phyloP scores from a whole-genome alignment of 1,284 basidiomycete genomes.

The Athelia psychrophila region DNA sequence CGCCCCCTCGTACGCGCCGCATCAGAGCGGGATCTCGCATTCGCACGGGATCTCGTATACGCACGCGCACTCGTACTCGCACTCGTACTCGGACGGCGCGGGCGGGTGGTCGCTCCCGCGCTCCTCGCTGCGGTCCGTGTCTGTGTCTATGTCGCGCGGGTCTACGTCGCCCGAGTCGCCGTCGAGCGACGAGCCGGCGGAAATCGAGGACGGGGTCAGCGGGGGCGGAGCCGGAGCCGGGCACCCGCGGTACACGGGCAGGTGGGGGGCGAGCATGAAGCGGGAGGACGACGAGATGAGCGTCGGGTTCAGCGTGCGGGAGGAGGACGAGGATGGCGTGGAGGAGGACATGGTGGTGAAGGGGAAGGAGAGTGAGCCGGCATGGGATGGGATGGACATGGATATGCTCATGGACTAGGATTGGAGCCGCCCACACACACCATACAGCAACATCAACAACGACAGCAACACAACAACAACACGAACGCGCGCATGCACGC shows the following conservation, averaged over 20 bases:
- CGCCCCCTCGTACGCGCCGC: background rate
- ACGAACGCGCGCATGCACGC: too few species aligned
- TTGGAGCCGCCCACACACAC: background rate
- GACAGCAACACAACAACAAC: too few species aligned
- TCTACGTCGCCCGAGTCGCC: slow-evolving; percentile 25
- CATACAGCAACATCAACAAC: background rate
- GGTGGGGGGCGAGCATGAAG: slow-evolving; percentile 20
- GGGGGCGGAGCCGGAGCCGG: slow-evolving; percentile 27
- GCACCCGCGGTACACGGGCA: slow-evolving; percentile 28
- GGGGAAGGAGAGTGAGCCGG: slow-evolving; percentile 35
- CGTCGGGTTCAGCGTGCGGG: slow-evolving; percentile 23
- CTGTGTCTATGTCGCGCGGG: slow-evolving; percentile 23
- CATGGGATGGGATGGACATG: slow-evolving; percentile 67
- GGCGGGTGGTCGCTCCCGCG: slow-evolving; percentile 51
- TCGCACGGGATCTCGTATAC: background rate
- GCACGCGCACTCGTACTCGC: slow-evolving; percentile 3
- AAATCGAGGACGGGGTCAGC: slow-evolving; percentile 15
- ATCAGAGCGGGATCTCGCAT: background rate
- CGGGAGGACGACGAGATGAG: slow-evolving; percentile 20
- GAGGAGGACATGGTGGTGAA: slow-evolving; percentile 14
- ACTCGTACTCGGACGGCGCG: slow-evolving; percentile 27
- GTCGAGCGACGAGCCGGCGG: slow-evolving; percentile 30
- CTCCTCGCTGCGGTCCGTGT: slow-evolving; percentile 49
- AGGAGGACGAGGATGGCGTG: slow-evolving; percentile 30
- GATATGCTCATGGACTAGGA: slow-evolving; percentile 51